Evolutionary conservation across 2,329 filamentous ascomycete species (phyloP).

Genomic region (Fusarium floridanum): DNA sequence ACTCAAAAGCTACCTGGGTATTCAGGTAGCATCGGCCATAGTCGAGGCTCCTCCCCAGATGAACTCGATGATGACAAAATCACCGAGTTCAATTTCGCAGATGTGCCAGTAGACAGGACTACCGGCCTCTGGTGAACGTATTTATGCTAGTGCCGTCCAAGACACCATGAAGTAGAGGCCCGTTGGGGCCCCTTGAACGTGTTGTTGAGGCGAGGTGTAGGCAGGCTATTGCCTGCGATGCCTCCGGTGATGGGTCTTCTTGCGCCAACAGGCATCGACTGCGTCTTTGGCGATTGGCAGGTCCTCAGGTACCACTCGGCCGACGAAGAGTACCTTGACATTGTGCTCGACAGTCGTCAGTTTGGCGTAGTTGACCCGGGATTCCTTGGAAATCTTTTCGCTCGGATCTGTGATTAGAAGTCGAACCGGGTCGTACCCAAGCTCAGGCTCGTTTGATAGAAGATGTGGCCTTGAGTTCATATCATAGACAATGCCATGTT

Average conservation of each 20-base stretch:
- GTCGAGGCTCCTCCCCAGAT: slow-evolving; percentile 8
- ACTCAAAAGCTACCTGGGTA: not conserved
- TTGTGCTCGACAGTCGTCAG: slow-evolving; percentile 70
- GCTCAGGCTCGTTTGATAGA: slow-evolving; percentile 58
- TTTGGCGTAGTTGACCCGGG: slow-evolving; percentile 71
- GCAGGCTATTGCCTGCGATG: slow-evolving; percentile 32
- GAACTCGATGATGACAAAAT: slow-evolving; percentile 24
- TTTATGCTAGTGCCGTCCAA: slow-evolving; percentile 43
- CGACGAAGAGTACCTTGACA: slow-evolving; percentile 68
- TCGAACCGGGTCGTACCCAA: slow-evolving; percentile 63
- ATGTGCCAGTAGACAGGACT: slow-evolving; percentile 25
- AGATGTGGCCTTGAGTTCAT: slow-evolving; percentile 47
- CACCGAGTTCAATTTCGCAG: slow-evolving; percentile 37
- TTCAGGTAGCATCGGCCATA: slow-evolving; percentile 6
- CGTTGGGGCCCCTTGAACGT: slow-evolving; percentile 44
- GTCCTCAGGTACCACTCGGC: slow-evolving; percentile 57
- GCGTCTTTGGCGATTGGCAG: slow-evolving; percentile 58
- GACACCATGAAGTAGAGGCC: slow-evolving; percentile 39
- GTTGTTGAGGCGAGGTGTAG: slow-evolving; percentile 29
- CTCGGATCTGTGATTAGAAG: slow-evolving; percentile 58
- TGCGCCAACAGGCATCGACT: slow-evolving; percentile 64
- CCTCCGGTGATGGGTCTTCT: slow-evolving; percentile 56
- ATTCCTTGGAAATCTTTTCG: slow-evolving; percentile 63
- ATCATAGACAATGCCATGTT: slow-evolving; percentile 67
- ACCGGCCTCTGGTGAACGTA: slow-evolving; percentile 48